phyloP scores from a whole-genome alignment of 2,329 filamentous ascomycete species.

The Grosmannia clavigera region DNA sequence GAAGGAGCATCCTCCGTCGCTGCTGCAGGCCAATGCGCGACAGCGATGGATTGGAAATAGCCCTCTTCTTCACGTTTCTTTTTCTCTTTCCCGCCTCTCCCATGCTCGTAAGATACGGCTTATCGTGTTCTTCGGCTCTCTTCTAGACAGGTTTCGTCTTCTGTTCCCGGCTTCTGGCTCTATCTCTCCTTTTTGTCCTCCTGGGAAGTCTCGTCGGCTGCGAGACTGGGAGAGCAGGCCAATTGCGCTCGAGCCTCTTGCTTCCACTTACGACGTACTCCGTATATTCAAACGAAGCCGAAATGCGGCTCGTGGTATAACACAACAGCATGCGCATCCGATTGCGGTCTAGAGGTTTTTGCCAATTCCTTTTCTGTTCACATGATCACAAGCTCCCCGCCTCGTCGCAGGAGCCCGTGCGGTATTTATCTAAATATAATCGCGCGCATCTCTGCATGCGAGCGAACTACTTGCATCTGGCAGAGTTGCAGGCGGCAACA shows the following conservation, averaged over 20 bases:
- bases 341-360: neutral
- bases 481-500: neutral
- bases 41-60: neutral
- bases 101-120: neutral
- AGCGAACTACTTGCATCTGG: neutral
- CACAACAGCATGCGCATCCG: neutral
- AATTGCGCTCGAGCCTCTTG: neutral
- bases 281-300: neutral
- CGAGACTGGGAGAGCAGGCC: neutral
- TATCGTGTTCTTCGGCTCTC: neutral
- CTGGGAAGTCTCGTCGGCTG: too few species aligned
- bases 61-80: neutral
- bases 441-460: neutral
- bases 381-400: neutral
- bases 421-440: neutral
- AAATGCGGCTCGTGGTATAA: neutral
- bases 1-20: neutral
- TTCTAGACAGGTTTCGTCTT: neutral
- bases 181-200: too few species aligned
- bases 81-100: neutral
- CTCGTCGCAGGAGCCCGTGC: neutral
- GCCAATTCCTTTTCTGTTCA: neutral
- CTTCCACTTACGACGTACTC: neutral
- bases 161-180: too few species aligned
- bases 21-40: neutral